Percentiles rank a stretch among this genome's conserved stretches.
Conservation (phyloP, 202 grass and related monocot genomes). For the Schoenoplectus triqueter region DNA sequence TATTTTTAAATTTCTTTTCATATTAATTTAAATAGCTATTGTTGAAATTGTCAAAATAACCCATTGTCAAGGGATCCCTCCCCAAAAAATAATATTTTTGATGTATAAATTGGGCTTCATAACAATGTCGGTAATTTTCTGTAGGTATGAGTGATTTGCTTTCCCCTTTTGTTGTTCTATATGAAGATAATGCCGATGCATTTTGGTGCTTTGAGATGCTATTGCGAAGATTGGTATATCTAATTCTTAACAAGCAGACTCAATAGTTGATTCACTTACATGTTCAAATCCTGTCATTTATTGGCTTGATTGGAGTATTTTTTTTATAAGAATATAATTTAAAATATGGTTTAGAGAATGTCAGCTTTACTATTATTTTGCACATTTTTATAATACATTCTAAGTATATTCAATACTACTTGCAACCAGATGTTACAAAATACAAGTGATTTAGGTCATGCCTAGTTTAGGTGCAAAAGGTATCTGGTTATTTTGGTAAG, state of each 20-base stretch:
- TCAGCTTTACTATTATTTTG: slow-evolving; percentile 14
- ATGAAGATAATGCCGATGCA: slow-evolving; percentile 96
- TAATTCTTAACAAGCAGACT: slow-evolving; percentile 35
- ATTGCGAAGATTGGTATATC: slow-evolving; percentile 87
- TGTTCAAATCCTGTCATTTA: background rate
- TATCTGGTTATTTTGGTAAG: slow-evolving; percentile 2
- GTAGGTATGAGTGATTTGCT: slow-evolving; percentile 99
- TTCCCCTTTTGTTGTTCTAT: slow-evolving; percentile 98
- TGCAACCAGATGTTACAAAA: background rate
- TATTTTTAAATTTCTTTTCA: too few species aligned
- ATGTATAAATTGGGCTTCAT: slow-evolving; percentile 1
- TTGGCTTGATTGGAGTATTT: slow-evolving; percentile 40
- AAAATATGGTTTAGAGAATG: background rate
- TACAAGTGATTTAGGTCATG: background rate
- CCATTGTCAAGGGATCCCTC: too few species aligned
- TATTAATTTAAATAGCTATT: too few species aligned
- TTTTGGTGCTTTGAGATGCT: slow-evolving; percentile 99
- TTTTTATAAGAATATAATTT: background rate
- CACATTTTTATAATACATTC: background rate
- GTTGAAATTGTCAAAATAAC: too few species aligned
- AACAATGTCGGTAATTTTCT: slow-evolving; percentile 37
- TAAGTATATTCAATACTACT: background rate
- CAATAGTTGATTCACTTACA: background rate
- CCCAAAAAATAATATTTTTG: background rate
- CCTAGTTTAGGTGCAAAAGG: background rate